A percentile compares a stretch with the other conserved stretches of the same genome.
These are phyloP conservation scores for Fraxinus americana DNA, from an alignment of 257 asterid species.

Conservation along the genomic window DNA sequence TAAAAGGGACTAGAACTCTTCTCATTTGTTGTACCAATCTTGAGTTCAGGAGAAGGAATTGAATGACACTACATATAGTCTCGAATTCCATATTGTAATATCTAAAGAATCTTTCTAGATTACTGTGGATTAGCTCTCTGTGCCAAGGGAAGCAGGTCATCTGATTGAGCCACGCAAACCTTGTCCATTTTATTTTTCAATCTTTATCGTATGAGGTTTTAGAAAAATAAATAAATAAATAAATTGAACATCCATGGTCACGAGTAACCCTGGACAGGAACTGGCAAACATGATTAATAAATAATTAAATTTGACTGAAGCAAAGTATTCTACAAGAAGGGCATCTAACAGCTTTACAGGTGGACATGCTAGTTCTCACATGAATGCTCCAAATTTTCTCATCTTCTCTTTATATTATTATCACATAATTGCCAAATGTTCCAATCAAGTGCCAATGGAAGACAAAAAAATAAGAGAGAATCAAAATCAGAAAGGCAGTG, in stretches of 20 bases:
- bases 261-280: not conserved
- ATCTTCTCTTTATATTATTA: not conserved
- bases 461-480: not conserved
- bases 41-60: not conserved
- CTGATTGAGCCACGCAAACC: not conserved
- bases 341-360: not conserved
- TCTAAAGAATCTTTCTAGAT: not conserved
- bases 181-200: not conserved
- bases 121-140: not conserved
- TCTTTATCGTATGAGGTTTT: not conserved
- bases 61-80: not conserved
- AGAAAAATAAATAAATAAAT: not conserved
- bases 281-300: not conserved
- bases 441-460: not conserved
- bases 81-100: not conserved
- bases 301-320: not conserved
- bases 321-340: not conserved
- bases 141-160: not conserved
- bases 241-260: not conserved
- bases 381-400: not conserved
- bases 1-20: not conserved
- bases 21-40: not conserved
- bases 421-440: not conserved
- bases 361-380: not conserved
- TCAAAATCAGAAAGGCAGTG: not conserved